A percentile compares a stretch with the other conserved stretches of the same genome.
Conservation (phyloP, 1,139 yeast species). For the Candida sanyaensis region DNA sequence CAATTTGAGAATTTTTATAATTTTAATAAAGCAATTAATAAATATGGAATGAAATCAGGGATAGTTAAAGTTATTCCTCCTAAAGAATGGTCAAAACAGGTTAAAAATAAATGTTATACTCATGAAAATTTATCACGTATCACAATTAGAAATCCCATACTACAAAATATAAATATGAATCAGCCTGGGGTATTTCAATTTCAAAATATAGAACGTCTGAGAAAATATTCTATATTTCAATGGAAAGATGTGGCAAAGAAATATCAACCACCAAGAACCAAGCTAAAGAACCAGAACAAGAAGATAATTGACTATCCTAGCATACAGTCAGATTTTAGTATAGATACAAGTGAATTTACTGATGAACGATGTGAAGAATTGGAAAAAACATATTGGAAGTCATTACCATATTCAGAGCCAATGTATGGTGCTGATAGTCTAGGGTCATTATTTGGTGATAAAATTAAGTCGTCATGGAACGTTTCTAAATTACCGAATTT, state of each 20-base stretch:
- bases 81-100: constrained; percentile 55
- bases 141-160: constrained; percentile 68
- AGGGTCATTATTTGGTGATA: constrained; percentile 67
- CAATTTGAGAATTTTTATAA: constrained; percentile 68
- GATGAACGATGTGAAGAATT: constrained; percentile 61
- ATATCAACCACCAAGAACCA: constrained; percentile 55
- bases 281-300: constrained; percentile 3
- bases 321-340: constrained; percentile 30
- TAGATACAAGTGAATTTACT: constrained; percentile 55
- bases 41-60: constrained; percentile 77
- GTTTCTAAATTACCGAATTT: constrained; percentile 76
- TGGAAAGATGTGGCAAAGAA: constrained; percentile 70
- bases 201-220: constrained; percentile 71
- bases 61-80: constrained; percentile 84
- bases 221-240: constrained; percentile 64
- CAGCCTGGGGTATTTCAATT: constrained; percentile 64
- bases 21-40: constrained; percentile 64
- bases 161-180: constrained; percentile 68
- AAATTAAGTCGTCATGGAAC: constrained; percentile 61
- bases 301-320: not conserved
- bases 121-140: constrained; percentile 33
- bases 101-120: constrained; percentile 27
- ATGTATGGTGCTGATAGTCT: constrained; percentile 86
- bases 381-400: constrained; percentile 75
- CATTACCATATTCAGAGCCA: constrained; percentile 73